phyloP scores from a whole-genome alignment of 1,139 yeast genomes.

The Suzukiozyma palmioleophila region DNA sequence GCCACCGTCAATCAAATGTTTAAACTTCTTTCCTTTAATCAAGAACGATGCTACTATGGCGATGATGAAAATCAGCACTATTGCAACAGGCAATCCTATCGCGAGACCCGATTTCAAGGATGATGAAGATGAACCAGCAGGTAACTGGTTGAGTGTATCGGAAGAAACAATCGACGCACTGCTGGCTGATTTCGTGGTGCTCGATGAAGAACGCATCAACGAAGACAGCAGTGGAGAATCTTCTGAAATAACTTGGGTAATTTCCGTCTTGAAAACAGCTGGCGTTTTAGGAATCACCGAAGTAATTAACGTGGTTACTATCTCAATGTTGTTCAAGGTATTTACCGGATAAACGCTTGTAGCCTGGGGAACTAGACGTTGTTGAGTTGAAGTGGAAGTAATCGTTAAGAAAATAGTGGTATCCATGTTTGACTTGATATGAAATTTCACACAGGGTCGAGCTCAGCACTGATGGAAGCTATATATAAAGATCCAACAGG shows the following conservation, averaged over 20 bases:
- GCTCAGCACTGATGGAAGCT: background rate
- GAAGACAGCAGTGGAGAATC: background rate
- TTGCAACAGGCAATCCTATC: conserved; percentile 40
- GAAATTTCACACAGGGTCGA: no score
- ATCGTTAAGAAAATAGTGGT: conserved; percentile 4
- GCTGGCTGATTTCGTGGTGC: conserved; percentile 5
- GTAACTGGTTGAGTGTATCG: conserved; percentile 5
- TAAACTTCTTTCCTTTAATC: conserved; percentile 15
- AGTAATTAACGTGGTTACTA: background rate
- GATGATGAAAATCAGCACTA: conserved; percentile 23
- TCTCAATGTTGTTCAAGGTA: background rate
- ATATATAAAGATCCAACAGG: background rate
- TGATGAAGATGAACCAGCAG: background rate
- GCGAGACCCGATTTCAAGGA: conserved; percentile 34
- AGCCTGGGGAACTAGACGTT: background rate
- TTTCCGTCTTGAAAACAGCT: background rate
- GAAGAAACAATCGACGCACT: conserved; percentile 4
- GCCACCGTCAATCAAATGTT: conserved; percentile 1
- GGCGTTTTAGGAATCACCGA: background rate
- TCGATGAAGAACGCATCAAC: conserved; percentile 5
- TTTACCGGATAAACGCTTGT: background rate
- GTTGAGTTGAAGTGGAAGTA: conserved; percentile 4
- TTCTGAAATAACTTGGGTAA: background rate
- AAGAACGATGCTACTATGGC: conserved; percentile 21
- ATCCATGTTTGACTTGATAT: background rate